phyloP scores from a whole-genome alignment of 164 flowering plant species.

The Warburgia ugandensis region DNA sequence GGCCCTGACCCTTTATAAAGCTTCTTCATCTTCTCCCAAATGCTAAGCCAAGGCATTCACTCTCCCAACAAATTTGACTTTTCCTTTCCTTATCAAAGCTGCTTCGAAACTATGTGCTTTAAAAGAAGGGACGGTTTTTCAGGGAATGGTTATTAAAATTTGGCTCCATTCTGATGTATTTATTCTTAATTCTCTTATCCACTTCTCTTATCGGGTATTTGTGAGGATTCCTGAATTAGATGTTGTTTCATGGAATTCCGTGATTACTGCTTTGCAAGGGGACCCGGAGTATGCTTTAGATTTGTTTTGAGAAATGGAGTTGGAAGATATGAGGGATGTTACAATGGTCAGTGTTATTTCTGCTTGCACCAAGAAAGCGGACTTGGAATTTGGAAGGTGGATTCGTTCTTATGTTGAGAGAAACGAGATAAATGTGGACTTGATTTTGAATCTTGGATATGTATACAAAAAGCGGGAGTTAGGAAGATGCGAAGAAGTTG shows the following conservation, averaged over 20 bases:
- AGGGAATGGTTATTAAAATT: conserved; percentile 52
- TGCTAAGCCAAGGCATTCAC: conserved; percentile 30
- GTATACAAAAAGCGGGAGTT: conserved; percentile 59
- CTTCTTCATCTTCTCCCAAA: conserved; percentile 28
- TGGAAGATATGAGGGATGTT: conserved; percentile 30
- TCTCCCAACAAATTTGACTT: conserved; percentile 57
- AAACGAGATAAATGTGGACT: conserved; percentile 24
- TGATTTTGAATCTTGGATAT: conserved; percentile 61
- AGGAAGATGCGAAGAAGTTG: conserved; percentile 36
- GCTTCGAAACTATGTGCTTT: conserved; percentile 33
- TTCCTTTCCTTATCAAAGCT: conserved; percentile 59
- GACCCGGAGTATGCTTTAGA: conserved; percentile 41
- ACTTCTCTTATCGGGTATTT: conserved; percentile 47
- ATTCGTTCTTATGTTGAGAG: conserved; percentile 38
- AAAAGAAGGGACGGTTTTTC: conserved; percentile 32
- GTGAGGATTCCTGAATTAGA: conserved; percentile 37
- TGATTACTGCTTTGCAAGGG: conserved; percentile 48
- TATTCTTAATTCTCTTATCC: conserved; percentile 48
- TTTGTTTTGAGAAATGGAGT: conserved; percentile 44
- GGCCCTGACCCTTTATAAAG: conserved; percentile 29
- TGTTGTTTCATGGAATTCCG: conserved; percentile 72
- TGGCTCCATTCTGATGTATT: conserved; percentile 36
- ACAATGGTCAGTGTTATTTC: conserved; percentile 64
- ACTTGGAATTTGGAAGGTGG: conserved; percentile 55
- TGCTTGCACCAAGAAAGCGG: conserved; percentile 48